Percentiles rank a stretch among this genome's conserved stretches.
Evolutionary conservation across 2,329 filamentous ascomycete species (phyloP).

Genomic region (Exophiala spinifera): DNA sequence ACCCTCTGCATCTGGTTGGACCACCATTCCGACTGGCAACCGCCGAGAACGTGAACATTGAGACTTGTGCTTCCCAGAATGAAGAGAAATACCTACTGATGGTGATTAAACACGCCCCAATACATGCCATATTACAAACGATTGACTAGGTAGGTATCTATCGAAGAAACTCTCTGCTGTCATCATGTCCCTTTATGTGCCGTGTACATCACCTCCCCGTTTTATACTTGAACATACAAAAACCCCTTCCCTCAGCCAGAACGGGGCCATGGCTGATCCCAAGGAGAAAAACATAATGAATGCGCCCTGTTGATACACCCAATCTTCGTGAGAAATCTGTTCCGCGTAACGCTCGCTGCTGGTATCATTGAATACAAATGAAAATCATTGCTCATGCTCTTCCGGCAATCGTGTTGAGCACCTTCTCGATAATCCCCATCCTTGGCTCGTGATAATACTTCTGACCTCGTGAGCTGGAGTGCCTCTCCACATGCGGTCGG

Average conservation of each 20-base stretch:
- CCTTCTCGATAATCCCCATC: conserved; percentile 13
- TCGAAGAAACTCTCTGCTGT: not conserved
- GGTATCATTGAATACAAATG: not conserved
- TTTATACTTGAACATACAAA: conserved; percentile 8
- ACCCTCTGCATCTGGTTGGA: not conserved
- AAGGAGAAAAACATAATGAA: not conserved
- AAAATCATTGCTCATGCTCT: conserved; percentile 17
- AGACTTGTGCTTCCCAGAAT: no score
- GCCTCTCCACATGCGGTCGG: conserved; percentile 5
- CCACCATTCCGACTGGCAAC: no score
- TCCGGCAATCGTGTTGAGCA: conserved; percentile 13
- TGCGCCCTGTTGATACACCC: not conserved
- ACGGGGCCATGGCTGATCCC: not conserved
- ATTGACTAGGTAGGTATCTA: not conserved
- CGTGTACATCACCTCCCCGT: not conserved
- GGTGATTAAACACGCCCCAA: no score
- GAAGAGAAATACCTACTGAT: no score
- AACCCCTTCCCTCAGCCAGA: not conserved
- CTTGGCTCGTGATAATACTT: conserved; percentile 12
- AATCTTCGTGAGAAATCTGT: not conserved
- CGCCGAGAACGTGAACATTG: no score
- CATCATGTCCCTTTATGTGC: not conserved
- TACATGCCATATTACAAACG: not conserved
- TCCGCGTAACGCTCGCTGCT: not conserved
- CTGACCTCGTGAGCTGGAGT: conserved; percentile 11